Evolutionary conservation across 805 yeast genomes (phyloP).

Genomic region (Schwanniomyces pseudopolymorphus): DNA sequence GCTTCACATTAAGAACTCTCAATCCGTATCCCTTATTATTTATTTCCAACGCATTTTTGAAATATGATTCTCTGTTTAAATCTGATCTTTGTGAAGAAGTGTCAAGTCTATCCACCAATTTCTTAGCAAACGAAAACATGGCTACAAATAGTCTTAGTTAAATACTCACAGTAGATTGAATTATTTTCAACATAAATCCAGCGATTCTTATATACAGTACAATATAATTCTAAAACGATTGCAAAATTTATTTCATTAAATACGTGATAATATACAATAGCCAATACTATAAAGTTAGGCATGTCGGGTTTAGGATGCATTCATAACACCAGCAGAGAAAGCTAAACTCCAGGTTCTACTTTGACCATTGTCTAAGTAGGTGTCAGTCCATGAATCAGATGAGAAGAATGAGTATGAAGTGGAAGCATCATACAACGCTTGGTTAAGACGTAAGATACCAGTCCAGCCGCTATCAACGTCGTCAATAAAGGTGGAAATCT

Average conservation of each 20-base stretch:
- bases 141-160: neutral
- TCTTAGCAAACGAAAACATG: constrained; percentile 47
- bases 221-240: neutral
- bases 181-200: neutral
- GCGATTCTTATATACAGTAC: neutral
- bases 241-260: neutral
- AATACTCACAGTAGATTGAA: neutral
- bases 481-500: constrained; percentile 44
- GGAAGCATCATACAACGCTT: constrained; percentile 70
- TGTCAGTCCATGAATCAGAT: constrained; percentile 16
- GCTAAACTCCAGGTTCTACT: constrained; percentile 64
- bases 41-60: constrained; percentile 26
- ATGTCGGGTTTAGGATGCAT: constrained; percentile 10
- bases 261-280: neutral
- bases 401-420: constrained; percentile 61
- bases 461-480: constrained; percentile 64
- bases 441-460: constrained; percentile 70
- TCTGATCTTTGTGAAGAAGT: constrained; percentile 15
- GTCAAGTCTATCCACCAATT: constrained; percentile 40
- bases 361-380: constrained; percentile 59
- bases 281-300: neutral
- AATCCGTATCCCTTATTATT: constrained; percentile 44
- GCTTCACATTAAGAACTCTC: constrained; percentile 36
- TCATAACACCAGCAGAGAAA: constrained; percentile 50
- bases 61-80: constrained; percentile 31